phyloP scores from a whole-genome alignment of 805 yeast genomes.

The Candida cerambycidarum region DNA sequence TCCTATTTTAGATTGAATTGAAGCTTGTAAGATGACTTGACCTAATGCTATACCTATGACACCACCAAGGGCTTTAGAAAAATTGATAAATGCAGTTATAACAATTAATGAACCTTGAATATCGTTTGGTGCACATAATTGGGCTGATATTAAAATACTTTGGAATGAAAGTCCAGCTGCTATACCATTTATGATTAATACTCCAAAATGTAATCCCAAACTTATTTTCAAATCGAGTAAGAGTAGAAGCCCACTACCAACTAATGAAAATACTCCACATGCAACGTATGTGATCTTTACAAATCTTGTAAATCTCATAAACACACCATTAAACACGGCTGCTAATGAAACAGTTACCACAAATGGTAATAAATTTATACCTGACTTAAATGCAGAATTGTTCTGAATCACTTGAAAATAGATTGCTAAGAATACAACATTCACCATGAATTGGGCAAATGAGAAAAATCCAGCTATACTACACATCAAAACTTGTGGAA shows the following conservation, averaged over 20 bases:
- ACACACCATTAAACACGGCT: constrained; percentile 31
- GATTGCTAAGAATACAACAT: constrained; percentile 32
- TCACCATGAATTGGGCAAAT: constrained; percentile 41
- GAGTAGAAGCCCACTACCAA: constrained; percentile 36
- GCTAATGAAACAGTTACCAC: constrained; percentile 33
- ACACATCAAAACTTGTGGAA: constrained; percentile 37
- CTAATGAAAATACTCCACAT: constrained; percentile 29
- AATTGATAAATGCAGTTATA: constrained; percentile 34
- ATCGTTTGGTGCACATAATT: constrained; percentile 35
- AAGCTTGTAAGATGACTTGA: constrained; percentile 29
- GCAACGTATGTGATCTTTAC: constrained; percentile 34
- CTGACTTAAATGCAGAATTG: constrained; percentile 36
- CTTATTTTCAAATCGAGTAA: constrained; percentile 25
- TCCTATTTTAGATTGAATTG: constrained; percentile 19
- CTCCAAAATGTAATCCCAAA: constrained; percentile 27
- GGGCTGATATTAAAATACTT: constrained; percentile 34
- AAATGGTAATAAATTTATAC: constrained; percentile 36
- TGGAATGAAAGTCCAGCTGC: constrained; percentile 40
- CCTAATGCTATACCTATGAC: constrained; percentile 31
- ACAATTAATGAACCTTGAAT: constrained; percentile 37
- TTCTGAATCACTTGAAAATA: constrained; percentile 40
- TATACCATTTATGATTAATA: constrained; percentile 33
- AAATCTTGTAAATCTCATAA: constrained; percentile 26
- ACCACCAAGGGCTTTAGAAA: constrained; percentile 32
- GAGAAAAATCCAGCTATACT: constrained; percentile 34